Base-by-base conservation (phyloP, 1,139 yeast genomes). In the Kodamaea ohmeri region DNA sequence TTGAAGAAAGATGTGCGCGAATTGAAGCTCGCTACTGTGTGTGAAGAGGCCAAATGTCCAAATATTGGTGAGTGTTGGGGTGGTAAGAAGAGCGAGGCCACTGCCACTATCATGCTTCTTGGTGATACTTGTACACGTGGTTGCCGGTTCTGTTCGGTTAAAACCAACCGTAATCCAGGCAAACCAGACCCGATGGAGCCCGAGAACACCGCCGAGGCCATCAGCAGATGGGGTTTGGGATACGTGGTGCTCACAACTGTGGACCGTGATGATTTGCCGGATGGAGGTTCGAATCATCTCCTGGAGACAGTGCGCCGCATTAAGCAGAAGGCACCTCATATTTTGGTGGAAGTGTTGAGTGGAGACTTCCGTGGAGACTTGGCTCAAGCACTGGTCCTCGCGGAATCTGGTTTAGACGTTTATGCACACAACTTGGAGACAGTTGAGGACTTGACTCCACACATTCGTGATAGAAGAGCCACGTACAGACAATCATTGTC, bases 11-110 rank as follows among this genome's bases (percentile, higher is more conserved):
- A 94, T 56, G 83, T 94, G 28, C 73, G 90, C 45, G 97, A 94
- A 45, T 67, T 94, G 45, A 88, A 88, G 47, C 69, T 94, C 39
- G 85, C 96, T 28, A 90, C 98, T 0, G 99, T 94, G 21, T 94
- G 99, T 65, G 97, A 92, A 60, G 98, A 92, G 56, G 98, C 98
- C 7, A 83, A 92, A 55, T 94, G 99, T 64, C 99, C 99, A 14
- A 94, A 94, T 59, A 94, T 94, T 44, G 97, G 97, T 37, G 99
- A 94, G 61, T 94, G 99, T 64, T 94, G 99, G 99, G 97, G 98
- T 39, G 98, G 98, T 24, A 80, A 83, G 54, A 89, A 89, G 61
- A 76, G 90, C 5, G 94, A 87, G 53, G 97, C 98, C n/a, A 94
- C 99, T 3, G 98, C 98, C 4, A 94, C 99, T 3, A 92, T 94